phyloP scores from a whole-genome alignment of 495 filamentous ascomycete genomes.

The Tuber aestivum region DNA sequence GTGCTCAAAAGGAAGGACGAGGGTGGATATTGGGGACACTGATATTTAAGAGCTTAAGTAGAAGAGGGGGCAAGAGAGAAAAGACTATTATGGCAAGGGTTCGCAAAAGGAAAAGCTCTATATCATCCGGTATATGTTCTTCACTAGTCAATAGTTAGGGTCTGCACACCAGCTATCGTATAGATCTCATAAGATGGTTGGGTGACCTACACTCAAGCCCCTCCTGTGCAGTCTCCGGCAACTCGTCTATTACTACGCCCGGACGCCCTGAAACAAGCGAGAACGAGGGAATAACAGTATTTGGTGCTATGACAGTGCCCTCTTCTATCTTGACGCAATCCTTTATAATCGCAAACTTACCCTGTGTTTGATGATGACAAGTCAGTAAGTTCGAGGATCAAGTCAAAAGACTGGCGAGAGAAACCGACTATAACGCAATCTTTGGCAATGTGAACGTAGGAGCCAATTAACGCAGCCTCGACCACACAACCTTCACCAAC shows the following conservation, averaged over 20 bases:
- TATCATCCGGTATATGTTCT: slow-evolving; percentile 40
- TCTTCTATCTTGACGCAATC: slow-evolving; percentile 81
- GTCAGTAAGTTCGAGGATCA: not conserved
- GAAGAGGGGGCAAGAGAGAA: not conserved
- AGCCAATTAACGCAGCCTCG: slow-evolving; percentile 71
- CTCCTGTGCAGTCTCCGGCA: slow-evolving; percentile 68
- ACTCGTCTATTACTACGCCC: slow-evolving; percentile 74
- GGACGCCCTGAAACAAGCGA: slow-evolving; percentile 77
- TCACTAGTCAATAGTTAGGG: slow-evolving; percentile 22
- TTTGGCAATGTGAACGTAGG: slow-evolving; percentile 74
- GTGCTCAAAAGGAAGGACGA: not conserved
- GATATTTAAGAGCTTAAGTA: not conserved
- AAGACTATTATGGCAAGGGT: not conserved
- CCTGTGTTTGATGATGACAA: slow-evolving; percentile 36
- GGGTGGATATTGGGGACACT: not conserved
- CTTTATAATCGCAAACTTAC: slow-evolving; percentile 82
- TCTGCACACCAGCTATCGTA: slow-evolving; percentile 42
- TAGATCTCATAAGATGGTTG: slow-evolving; percentile 42
- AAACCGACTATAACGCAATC: slow-evolving; percentile 54
- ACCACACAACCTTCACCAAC: slow-evolving; percentile 67
- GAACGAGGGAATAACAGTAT: slow-evolving; percentile 88
- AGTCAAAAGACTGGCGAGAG: not conserved
- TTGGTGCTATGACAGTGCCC: slow-evolving; percentile 69
- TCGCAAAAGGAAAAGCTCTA: slow-evolving; percentile 7
- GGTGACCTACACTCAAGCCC: slow-evolving; percentile 52